Conservation (phyloP, 768 basidiomycete genomes). For the Suillus paluster region DNA sequence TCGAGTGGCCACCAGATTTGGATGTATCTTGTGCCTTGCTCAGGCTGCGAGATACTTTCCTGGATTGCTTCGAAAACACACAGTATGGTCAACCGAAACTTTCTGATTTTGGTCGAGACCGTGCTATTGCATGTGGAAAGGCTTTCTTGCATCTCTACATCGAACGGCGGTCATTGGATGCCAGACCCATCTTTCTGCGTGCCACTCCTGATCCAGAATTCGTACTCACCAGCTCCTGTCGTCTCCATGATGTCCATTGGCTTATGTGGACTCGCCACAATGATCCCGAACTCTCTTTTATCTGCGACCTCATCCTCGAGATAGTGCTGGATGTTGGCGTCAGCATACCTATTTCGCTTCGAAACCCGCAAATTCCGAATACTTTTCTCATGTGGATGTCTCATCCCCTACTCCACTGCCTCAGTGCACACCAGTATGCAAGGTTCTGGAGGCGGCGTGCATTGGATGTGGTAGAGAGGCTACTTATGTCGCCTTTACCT, state of each 20-base stretch:
- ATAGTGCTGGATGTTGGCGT: slow-evolving; percentile 5
- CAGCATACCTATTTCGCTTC: slow-evolving; percentile 3
- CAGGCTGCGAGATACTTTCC: slow-evolving; percentile 14
- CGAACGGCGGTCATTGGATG: slow-evolving; percentile 9
- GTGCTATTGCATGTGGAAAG: slow-evolving; percentile 13
- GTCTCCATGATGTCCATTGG: slow-evolving; percentile 11
- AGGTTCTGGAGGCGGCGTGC: slow-evolving; percentile 8
- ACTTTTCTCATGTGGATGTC: slow-evolving; percentile 12
- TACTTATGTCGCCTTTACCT: slow-evolving; percentile 7
- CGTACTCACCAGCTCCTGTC: not conserved
- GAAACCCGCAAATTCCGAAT: slow-evolving; percentile 10
- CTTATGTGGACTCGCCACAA: slow-evolving; percentile 1
- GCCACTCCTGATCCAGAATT: slow-evolving; percentile 1
- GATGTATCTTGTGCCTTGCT: slow-evolving; percentile 14
- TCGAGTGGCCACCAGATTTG: slow-evolving; percentile 18
- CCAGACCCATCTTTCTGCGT: not conserved
- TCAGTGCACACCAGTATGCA: slow-evolving; percentile 1
- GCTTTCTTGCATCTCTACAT: slow-evolving; percentile 10
- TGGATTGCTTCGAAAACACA: slow-evolving; percentile 9
- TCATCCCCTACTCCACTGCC: slow-evolving; percentile 12
- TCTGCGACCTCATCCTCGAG: slow-evolving; percentile 8
- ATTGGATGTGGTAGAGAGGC: slow-evolving; percentile 6
- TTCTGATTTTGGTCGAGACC: not conserved
- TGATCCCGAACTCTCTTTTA: slow-evolving; percentile 11
- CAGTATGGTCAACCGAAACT: slow-evolving; percentile 5